Percentiles rank a stretch among this genome's conserved stretches.
phyloP scores from a whole-genome alignment of 78 protist species.

The Dictyostelium purpureum region DNA sequence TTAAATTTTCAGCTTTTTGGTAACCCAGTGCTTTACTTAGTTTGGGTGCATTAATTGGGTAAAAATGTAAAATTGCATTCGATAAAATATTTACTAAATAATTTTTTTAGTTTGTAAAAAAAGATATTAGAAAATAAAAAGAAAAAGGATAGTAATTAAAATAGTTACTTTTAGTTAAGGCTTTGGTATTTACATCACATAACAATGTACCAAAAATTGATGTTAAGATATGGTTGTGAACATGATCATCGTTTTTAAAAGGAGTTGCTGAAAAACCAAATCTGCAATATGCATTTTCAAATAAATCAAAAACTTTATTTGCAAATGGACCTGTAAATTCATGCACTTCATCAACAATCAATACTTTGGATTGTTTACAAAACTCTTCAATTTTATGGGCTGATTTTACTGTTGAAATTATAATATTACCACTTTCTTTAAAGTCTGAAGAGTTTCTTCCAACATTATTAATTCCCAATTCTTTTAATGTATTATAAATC shows the following conservation, averaged over 20 bases:
- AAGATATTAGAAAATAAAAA: background rate
- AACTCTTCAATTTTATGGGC: slow-evolving; percentile 30
- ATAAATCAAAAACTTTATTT: slow-evolving; percentile 21
- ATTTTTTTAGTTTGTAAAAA: background rate
- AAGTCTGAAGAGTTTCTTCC: slow-evolving; percentile 28
- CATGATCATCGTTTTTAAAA: slow-evolving; percentile 49
- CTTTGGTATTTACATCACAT: slow-evolving; percentile 62
- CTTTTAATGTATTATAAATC: slow-evolving; percentile 5
- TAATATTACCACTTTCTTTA: slow-evolving; percentile 1
- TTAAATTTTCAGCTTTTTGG: background rate
- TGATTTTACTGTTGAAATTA: slow-evolving; percentile 19
- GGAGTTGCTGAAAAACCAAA: slow-evolving; percentile 80
- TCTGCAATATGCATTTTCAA: slow-evolving; percentile 67
- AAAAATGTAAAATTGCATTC: slow-evolving; percentile 45
- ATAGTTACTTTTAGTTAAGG: slow-evolving; percentile 36
- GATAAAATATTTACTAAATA: slow-evolving; percentile 33
- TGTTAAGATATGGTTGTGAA: slow-evolving; percentile 42
- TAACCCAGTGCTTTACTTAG: background rate
- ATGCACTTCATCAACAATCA: slow-evolving; percentile 73
- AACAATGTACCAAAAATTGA: slow-evolving; percentile 59
- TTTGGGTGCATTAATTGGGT: slow-evolving; percentile 49
- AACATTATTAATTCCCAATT: background rate
- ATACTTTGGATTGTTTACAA: slow-evolving; percentile 9
- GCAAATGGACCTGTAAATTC: slow-evolving; percentile 57
- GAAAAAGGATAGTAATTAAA: background rate